phyloP scores from a whole-genome alignment of 2,329 filamentous ascomycete genomes.

The Aspergillus ibericus region DNA sequence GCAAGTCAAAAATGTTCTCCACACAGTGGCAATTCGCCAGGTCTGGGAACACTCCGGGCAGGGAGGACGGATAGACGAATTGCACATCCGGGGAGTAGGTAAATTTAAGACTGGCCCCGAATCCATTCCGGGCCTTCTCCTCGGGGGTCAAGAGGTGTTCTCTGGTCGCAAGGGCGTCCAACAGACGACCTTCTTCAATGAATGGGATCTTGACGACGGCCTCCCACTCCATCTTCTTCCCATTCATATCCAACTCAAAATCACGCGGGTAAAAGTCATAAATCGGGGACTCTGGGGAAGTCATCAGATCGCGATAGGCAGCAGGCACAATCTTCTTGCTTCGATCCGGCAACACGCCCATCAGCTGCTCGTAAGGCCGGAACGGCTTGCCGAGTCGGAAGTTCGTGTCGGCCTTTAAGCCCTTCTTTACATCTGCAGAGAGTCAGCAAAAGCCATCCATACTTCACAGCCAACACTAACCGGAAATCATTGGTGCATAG shows the following conservation, averaged over 20 bases:
- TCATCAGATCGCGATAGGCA: constrained; percentile 92
- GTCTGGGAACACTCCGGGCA: constrained; percentile 88
- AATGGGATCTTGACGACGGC: constrained; percentile 99
- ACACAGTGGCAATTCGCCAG: constrained; percentile 84
- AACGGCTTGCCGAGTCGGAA: constrained; percentile 96
- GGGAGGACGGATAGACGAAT: constrained; percentile 82
- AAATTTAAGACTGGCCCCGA: constrained; percentile 91
- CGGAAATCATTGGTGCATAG: constrained; percentile 94
- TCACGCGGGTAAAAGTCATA: constrained; percentile 97
- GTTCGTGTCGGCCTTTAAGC: constrained; percentile 80
- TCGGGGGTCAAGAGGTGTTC: constrained; percentile 74
- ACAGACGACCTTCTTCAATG: constrained; percentile 85
- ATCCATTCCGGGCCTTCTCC: constrained; percentile 81
- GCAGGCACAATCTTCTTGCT: constrained; percentile 93
- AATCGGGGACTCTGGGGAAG: constrained; percentile 82
- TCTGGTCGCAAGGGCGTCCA: constrained; percentile 81
- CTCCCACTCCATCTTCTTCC: constrained; percentile 99
- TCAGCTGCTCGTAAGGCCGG: constrained; percentile 90
- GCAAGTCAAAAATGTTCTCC: constrained; percentile 94
- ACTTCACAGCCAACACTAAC: constrained; percentile 39
- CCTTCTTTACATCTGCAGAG: constrained; percentile 75
- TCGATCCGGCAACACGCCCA: constrained; percentile 95
- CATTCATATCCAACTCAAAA: constrained; percentile 98
- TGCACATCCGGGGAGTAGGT: constrained; percentile 76
- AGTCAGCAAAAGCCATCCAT: constrained; percentile 22